A percentile compares a stretch with the other conserved stretches of the same genome.
Conservation (phyloP, 2,329 filamentous ascomycete species). For the Colletotrichum sp. region DNA sequence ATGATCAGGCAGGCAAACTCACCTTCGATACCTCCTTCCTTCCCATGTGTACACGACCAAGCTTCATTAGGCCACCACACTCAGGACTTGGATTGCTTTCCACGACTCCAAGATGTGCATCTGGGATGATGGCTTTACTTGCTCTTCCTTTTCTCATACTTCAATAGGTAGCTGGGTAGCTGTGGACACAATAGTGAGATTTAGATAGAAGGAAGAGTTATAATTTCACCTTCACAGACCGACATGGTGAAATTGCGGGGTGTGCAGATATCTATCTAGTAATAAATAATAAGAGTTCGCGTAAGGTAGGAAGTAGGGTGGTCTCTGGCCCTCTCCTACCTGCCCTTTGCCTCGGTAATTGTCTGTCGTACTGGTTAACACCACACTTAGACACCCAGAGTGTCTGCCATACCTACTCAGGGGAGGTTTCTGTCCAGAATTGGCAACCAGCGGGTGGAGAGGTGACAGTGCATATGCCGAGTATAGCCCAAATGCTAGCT, state of each 20-base stretch:
- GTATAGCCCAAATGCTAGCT: background rate
- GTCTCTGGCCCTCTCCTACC: fast-evolving
- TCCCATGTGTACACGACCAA: fast-evolving
- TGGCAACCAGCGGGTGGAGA: background rate
- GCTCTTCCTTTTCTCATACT: background rate
- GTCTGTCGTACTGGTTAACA: background rate
- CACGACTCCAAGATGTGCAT: background rate
- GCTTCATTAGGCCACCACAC: background rate
- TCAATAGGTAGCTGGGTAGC: too few species aligned
- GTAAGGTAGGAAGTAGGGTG: background rate
- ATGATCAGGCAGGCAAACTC: background rate
- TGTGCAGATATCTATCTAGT: background rate
- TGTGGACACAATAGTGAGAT: background rate
- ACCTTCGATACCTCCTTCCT: background rate
- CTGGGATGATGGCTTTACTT: fast-evolving
- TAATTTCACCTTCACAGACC: fast-evolving
- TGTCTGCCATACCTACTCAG: background rate
- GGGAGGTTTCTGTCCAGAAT: background rate
- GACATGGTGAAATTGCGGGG: fast-evolving
- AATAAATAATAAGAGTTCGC: background rate
- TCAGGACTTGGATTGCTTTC: fast-evolving
- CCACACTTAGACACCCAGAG: background rate
- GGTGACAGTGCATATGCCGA: background rate
- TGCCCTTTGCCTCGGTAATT: background rate
- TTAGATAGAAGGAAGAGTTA: fast-evolving